Conservation (phyloP, 176 grass and related monocot genomes). For the maize (Zea mays) region DNA sequence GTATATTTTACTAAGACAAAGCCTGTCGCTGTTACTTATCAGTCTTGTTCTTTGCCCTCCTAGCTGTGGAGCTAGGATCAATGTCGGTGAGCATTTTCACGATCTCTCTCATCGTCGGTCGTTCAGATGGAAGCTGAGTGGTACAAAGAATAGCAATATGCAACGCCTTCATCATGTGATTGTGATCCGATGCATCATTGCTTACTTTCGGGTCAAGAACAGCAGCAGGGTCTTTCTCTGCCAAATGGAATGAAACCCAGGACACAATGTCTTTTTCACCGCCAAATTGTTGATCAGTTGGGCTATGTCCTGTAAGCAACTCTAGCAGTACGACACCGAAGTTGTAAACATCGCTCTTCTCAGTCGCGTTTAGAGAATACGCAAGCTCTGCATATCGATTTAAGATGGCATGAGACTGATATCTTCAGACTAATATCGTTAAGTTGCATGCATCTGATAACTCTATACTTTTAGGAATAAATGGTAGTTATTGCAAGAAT, state of each 20-base stretch:
- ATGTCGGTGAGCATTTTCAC: conserved; percentile 73
- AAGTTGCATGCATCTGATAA: conserved; percentile 7
- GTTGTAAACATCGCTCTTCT: conserved; percentile 64
- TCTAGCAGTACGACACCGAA: conserved; percentile 65
- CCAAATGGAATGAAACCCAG: conserved; percentile 48
- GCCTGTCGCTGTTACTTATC: conserved; percentile 8
- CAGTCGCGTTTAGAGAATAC: conserved; percentile 55
- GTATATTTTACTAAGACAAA: conserved; percentile 29
- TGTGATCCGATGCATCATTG: conserved; percentile 47
- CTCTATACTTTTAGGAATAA: conserved; percentile 14
- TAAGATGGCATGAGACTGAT: conserved; percentile 31
- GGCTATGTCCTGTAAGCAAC: conserved; percentile 60
- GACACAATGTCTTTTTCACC: conserved; percentile 46
- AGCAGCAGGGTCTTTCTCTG: conserved; percentile 34
- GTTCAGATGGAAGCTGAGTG: conserved; percentile 45
- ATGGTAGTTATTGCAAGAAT: not conserved
- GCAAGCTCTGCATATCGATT: conserved; percentile 54
- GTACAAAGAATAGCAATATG: conserved; percentile 61
- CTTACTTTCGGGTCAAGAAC: conserved; percentile 55
- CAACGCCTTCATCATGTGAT: conserved; percentile 64
- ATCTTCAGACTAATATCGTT: not conserved
- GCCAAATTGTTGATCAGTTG: conserved; percentile 43
- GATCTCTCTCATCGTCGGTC: conserved; percentile 65
- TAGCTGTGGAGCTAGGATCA: conserved; percentile 25
- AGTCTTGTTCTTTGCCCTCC: conserved; percentile 35